Evolutionary conservation across 2,329 filamentous ascomycete genomes (phyloP), one percentile per base, ranked within the genome.

Genomic region (Aspergillus sp.): DNA sequence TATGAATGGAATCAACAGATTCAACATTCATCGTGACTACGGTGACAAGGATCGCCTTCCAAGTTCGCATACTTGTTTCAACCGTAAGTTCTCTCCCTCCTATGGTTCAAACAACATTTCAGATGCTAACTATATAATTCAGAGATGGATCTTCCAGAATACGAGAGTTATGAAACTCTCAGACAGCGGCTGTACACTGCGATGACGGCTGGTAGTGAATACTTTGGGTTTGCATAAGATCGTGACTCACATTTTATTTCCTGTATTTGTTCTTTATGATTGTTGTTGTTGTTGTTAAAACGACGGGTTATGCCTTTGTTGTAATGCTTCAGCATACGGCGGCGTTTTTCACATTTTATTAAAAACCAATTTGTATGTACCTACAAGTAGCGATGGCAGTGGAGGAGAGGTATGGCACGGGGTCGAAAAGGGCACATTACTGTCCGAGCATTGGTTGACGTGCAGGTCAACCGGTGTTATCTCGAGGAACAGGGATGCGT

Each of bases 21-120:
- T 98, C 82, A 98, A 97, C 68, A 97, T 98, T 53, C 93, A 98
- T 66, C 88, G 93, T 54, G 93, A 97, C 69, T 96, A 94, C 70
- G 90, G 91, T 59, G 91, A 86, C 75, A 97, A 96, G 71, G 88
- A 96, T 63, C 86, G 93, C 56, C 78, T 98, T 54, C 93, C 93
- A 47, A 94, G 88, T 60, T 95, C 90, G 59, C 94, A 98, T 69
- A 98, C 93, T 53, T 98, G 93, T 76, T 98, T 98, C 74, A 98
- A 98, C 68, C 93, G 89, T 95, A 81, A 85, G 88, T 85, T 51
- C 45, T 33, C 34, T 12, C 36, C 26, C 28, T 5, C 10, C 43
- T n/a, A 35, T 7, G 42, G 30, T 7, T 30, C 41, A 43, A 32
- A 7, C 26, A 46, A 35, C n/a, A 26, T 19, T 6, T 29, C 27